These are phyloP conservation scores for Pueraria montana DNA, from an alignment of 306 rosid species.

Conservation along the genomic window DNA sequence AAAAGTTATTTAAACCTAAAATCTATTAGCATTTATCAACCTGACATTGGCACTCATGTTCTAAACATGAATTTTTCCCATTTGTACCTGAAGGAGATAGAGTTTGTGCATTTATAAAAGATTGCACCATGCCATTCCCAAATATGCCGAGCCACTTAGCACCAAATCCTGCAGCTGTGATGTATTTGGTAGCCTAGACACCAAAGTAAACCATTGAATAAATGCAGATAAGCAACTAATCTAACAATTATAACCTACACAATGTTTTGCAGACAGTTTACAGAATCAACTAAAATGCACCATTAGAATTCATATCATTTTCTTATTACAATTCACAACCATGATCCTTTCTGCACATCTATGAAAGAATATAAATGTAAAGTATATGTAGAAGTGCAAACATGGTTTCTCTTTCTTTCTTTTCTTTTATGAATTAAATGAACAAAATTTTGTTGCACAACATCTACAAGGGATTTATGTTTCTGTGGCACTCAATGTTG, in stretches of 20 bases:
- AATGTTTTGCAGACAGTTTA: constrained; percentile 23
- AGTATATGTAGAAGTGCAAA: neutral
- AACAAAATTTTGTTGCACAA: neutral
- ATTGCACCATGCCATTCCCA: constrained; percentile 92
- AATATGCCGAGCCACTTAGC: constrained; percentile 91
- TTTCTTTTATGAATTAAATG: neutral
- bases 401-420: neutral
- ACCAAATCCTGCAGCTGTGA: constrained; percentile 96
- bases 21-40: constrained; percentile 30
- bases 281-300: constrained; percentile 36
- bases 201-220: constrained; percentile 21
- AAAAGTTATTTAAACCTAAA: no score
- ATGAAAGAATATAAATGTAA: neutral
- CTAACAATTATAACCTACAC: constrained; percentile 22
- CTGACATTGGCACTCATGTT: neutral
- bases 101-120: constrained; percentile 84
- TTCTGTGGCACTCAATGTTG: neutral
- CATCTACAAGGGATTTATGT: constrained; percentile 5
- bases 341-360: constrained; percentile 2
- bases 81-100: constrained; percentile 73
- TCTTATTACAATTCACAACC: constrained; percentile 6
- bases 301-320: constrained; percentile 23
- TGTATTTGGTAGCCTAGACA: constrained; percentile 87
- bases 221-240: constrained; percentile 41
- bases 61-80: constrained; percentile 28